Evolutionary conservation across 1,284 basidiomycete genomes (phyloP).

Genomic region (Melampsora occidentalis): DNA sequence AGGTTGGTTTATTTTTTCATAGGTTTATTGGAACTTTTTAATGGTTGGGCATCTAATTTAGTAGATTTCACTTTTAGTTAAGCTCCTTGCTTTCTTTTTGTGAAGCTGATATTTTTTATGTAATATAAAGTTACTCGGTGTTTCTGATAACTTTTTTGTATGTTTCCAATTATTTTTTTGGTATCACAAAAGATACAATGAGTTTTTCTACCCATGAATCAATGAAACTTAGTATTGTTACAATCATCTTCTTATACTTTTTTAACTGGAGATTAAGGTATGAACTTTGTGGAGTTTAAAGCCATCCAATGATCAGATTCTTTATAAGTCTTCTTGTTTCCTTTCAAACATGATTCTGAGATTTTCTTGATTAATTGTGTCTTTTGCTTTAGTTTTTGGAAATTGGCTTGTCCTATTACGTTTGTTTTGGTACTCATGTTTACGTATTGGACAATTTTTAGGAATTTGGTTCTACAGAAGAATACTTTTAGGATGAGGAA

Average conservation of each 20-base stretch:
- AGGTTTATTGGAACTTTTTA: constrained; percentile 39
- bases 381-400: constrained; percentile 17
- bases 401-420: constrained; percentile 31
- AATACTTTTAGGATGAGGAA: background rate
- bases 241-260: constrained; percentile 35
- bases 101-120: no score
- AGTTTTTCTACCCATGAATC: constrained; percentile 40
- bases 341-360: background rate
- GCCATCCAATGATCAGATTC: constrained; percentile 25
- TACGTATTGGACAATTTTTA: background rate
- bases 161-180: background rate
- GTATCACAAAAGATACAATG: constrained; percentile 28
- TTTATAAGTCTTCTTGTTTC: constrained; percentile 5
- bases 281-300: constrained; percentile 32
- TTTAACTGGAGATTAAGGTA: constrained; percentile 31
- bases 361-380: background rate
- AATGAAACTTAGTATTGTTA: constrained; percentile 37
- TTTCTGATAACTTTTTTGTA: background rate
- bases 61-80: constrained; percentile 41
- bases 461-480: background rate
- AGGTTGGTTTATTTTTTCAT: background rate
- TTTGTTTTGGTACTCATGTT: constrained; percentile 14
- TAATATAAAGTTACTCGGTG: background rate
- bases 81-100: background rate
- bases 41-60: constrained; percentile 31